Base-by-base conservation (phyloP, 176 grass and related monocot genomes). In the Rhynchospora pubera region DNA sequence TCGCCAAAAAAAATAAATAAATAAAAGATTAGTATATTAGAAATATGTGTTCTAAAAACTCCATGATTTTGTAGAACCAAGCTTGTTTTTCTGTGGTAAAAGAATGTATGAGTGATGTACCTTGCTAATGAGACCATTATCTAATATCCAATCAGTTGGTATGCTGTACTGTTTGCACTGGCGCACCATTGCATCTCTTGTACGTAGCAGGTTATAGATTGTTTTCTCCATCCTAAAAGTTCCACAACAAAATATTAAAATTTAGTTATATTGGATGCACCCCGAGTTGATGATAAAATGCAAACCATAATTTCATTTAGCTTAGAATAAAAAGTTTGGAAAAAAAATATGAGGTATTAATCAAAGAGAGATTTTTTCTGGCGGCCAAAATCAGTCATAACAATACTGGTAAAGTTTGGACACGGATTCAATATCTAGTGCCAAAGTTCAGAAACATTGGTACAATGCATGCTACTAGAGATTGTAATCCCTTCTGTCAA, bases 111-210 rank as follows among this genome's bases (percentile, higher is more conserved):
- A 11, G 83, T 60, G 12, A 30, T 45, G 61, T 99, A 95, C 96
- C 93, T 99, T 99, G 87, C 93, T 84, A 80, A 95, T 87, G 45
- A 95, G 87, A 84, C 90, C 94, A 77, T 81, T 93, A 78, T 99
- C 96, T 57, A 95, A 88, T 88, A 99, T 95, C 96, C 96, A 99
- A 55, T 99, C 92, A n/a, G 86, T 86, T 66, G 96, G 96, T 85
- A 99, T 99, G 66, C 89, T 93, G 23, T 91, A 99, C 23, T 93
- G 92, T 84, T 90, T 99, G 69, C 93, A 95, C 43, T 95, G 89
- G 53, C 93, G 83, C 85, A 89, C 79, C 87, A 88, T 86, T 76
- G 87, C 85, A 83, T 99, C 96, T 85, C 96, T 90, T 82, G 93
- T 93, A 62, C 96, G 85, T 65, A 99, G 63, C 83, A 91, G 91